Evolutionary conservation across 345 rosid species (phyloP), one percentile per base, ranked within the genome.

Genomic region (Durio zibethinus): DNA sequence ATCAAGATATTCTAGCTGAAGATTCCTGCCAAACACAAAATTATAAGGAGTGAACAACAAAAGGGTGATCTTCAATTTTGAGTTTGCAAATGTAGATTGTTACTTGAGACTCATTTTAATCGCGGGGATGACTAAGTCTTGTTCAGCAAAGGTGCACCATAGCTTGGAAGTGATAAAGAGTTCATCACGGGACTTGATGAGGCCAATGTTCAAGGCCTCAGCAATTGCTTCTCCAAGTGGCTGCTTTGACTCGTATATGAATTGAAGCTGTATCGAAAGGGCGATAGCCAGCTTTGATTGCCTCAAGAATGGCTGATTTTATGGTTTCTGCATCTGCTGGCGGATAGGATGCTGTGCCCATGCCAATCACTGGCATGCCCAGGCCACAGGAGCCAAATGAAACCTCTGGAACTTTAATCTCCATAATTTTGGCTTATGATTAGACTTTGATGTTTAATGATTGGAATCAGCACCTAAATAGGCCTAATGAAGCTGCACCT

Each of bases 1-100:
- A 57, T 88, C 89, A 42, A 88, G 71, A 25, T 86, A 83, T 31
- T 81, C 85, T 23, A 82, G 50, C 75, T 79, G 76, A 57, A 87
- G 69, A 66, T 77, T 88, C 86, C 88, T 87, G 35, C 40, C 50
- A 48, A 36, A 23, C 2, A 16, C 14, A 15, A 73, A 35, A 10
- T 4, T 23, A 1, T 1, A 31, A n/a, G 0, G 15, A 31, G 5
- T 10, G 31, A 29, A 52, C 7, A 20, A 11, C 0, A 23, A 67
- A 42, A 10, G 6, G 16, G 25, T 3, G 5, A 18, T 38, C 25
- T 20, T 65, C 29, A 65, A 65, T 20, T 20, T 10, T n/a, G 70
- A 64, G 45, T 64, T 38, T n/a, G 16, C 27, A 0, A 31, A 14
- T 5, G 73, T 25, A 18, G 33, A 50, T 18, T 8, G 40, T 1